Base-by-base conservation (phyloP, 768 basidiomycete species). In the Boletus insuetus region DNA sequence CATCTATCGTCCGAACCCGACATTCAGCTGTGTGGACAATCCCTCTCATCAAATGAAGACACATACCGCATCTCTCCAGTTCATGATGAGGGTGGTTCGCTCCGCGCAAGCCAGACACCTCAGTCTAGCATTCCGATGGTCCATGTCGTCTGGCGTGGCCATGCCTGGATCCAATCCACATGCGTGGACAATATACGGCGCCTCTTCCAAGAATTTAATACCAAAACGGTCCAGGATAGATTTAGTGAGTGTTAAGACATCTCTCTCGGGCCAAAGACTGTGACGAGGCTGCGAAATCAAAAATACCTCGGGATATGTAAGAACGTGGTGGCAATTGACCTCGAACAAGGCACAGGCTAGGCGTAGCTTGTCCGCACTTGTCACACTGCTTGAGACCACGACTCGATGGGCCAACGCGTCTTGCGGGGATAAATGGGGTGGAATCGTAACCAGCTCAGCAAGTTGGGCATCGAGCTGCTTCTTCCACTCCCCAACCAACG, bases 291-390 rank as follows among this genome's bases (percentile, higher is more conserved):
- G 31, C 11, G 13, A 14, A 8, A n/a, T 19, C 22, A 13, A 31
- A 46, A 49, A 53, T 38, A 29, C 13, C 4, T 43, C 46, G 7
- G 41, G 41, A 44, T 39, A 13, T 10, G n/a, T 22, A 20, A 35
- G 34, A 46, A 34, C 4, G 24, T n/a, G 22, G 2, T 9, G 8
- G 17, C 8, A 32, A 11, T 1, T 2, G 8, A 11, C 20, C 8
- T 19, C 4, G 55, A 58, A 50, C 44, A 50, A 11, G 20, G 50
- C 50, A 39, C 56, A 58, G 16, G 56, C 56, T 9, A 59, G n/a
- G 4, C 13, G 37, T 22, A 53, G 34, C 26, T 41, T 53, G 20
- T 32, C 39, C 13, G 14, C 19, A 17, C 12, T 34, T 6, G 20
- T 37, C 13, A 34, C 32, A 13, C 32, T 13, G 32, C 32, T 34